These are phyloP conservation scores for Hippophae tibetana DNA, from an alignment of 306 rosid species.

Conservation along the genomic window DNA sequence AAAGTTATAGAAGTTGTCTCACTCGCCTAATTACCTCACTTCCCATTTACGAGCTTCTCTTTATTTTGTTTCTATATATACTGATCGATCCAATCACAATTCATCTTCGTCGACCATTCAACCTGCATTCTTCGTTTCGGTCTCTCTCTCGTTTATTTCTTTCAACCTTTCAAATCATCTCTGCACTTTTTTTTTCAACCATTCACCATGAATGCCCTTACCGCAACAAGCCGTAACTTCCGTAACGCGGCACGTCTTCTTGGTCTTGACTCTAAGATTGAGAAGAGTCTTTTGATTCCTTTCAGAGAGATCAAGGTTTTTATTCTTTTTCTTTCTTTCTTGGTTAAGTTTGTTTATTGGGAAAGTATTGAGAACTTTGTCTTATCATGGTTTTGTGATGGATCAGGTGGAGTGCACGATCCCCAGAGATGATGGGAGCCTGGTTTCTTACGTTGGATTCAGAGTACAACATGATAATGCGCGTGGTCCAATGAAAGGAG, in stretches of 20 bases:
- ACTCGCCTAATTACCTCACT: too few species aligned
- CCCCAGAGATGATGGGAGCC: constrained; percentile 59
- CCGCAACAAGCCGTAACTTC: constrained; percentile 59
- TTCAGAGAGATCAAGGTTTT: constrained; percentile 58
- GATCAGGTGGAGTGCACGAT: constrained; percentile 64
- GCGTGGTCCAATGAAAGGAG: constrained; percentile 76
- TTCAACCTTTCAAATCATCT: not conserved
- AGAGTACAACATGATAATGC: constrained; percentile 68
- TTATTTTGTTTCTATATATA: not conserved
- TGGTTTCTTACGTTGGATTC: constrained; percentile 52
- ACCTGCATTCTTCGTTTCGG: not conserved
- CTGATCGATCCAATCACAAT: not conserved
- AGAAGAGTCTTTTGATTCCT: constrained; percentile 52
- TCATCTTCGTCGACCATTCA: not conserved
- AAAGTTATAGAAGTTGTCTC: too few species aligned
- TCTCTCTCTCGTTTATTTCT: not conserved
- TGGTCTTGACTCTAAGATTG: constrained; percentile 52
- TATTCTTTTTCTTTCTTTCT: not conserved
- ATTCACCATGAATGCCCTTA: constrained; percentile 48
- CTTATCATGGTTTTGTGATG: not conserved
- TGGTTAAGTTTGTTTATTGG: constrained; percentile 12
- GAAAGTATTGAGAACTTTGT: not conserved
- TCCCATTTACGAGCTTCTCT: not conserved
- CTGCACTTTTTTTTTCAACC: not conserved
- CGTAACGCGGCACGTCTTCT: constrained; percentile 40